These are phyloP conservation scores for Pleurotus platypus DNA, from an alignment of 768 basidiomycete genomes.

Conservation along the genomic window DNA sequence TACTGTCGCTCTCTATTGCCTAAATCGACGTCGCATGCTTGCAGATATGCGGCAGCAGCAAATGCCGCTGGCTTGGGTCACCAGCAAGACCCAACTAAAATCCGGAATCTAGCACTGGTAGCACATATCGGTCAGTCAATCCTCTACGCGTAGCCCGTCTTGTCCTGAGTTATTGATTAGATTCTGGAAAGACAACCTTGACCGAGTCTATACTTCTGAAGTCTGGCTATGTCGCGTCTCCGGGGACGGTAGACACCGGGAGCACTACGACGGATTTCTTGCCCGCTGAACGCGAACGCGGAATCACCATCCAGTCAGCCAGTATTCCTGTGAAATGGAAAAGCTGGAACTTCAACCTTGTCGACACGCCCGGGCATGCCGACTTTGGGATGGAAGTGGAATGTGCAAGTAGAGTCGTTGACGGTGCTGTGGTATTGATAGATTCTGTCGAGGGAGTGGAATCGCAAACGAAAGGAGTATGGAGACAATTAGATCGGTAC, in stretches of 20 bases:
- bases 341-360: slow-evolving; percentile 80
- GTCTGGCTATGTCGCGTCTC: slow-evolving; percentile 65
- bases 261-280: slow-evolving; percentile 90
- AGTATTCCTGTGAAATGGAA: slow-evolving; percentile 89
- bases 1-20: background rate
- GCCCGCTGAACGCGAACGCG: slow-evolving; percentile 84
- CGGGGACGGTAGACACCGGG: slow-evolving; percentile 85
- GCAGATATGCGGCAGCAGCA: background rate
- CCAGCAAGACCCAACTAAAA: slow-evolving; percentile 33
- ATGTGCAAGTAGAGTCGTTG: slow-evolving; percentile 85
- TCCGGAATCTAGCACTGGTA: slow-evolving; percentile 83
- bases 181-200: slow-evolving; percentile 87
- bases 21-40: background rate
- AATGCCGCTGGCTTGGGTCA: background rate
- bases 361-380: slow-evolving; percentile 90
- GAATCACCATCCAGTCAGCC: slow-evolving; percentile 90
- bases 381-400: slow-evolving; percentile 98
- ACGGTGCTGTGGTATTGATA: slow-evolving; percentile 84
- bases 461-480: slow-evolving; percentile 86
- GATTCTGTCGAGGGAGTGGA: slow-evolving; percentile 93
- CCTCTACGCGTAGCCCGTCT: slow-evolving; percentile 9
- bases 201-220: slow-evolving; percentile 83
- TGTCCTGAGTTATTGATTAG: slow-evolving; percentile 30
- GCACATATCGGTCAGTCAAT: slow-evolving; percentile 70
- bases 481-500: slow-evolving; percentile 82